Conservation (phyloP, 2,329 filamentous ascomycete genomes). For the Stachybotrys elegans region DNA sequence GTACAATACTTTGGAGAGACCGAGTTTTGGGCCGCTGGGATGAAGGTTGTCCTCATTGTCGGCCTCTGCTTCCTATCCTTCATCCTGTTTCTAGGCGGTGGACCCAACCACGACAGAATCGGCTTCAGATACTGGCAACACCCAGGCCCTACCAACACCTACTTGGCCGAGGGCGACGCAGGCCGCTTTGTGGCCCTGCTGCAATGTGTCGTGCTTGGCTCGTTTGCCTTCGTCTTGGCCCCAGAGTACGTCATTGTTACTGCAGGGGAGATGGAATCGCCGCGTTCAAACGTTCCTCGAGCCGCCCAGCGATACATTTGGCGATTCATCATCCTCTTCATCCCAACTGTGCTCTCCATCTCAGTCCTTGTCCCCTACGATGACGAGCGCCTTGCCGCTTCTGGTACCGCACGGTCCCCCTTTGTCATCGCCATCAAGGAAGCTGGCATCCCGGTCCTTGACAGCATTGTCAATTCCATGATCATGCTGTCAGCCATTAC, state of each 20-base stretch:
- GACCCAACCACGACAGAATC: slow-evolving; percentile 61
- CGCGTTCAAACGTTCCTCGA: slow-evolving; percentile 59
- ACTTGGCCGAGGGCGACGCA: slow-evolving; percentile 52
- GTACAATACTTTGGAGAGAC: background rate
- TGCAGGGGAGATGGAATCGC: slow-evolving; percentile 61
- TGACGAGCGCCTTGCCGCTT: slow-evolving; percentile 4
- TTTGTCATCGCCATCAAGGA: background rate
- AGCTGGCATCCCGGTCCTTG: background rate
- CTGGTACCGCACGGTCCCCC: background rate
- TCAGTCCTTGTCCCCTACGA: slow-evolving; percentile 38
- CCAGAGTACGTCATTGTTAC: slow-evolving; percentile 59
- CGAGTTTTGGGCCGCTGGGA: slow-evolving; percentile 3
- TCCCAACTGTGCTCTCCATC: slow-evolving; percentile 61
- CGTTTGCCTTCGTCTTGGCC: slow-evolving; percentile 52
- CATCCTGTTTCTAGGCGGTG: slow-evolving; percentile 46
- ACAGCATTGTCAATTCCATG: background rate
- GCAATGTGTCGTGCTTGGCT: slow-evolving; percentile 60
- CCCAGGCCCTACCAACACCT: slow-evolving; percentile 62
- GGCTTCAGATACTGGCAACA: slow-evolving; percentile 60
- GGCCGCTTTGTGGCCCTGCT: slow-evolving; percentile 68
- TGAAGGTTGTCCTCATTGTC: background rate
- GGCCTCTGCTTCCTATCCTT: slow-evolving; percentile 6
- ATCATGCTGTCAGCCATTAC: background rate
- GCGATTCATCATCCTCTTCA: slow-evolving; percentile 65
- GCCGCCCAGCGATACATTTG: slow-evolving; percentile 71